Evolutionary conservation across 768 basidiomycete species (phyloP), one percentile per base, ranked within the genome.

Genomic region (Suillus occidentalis): DNA sequence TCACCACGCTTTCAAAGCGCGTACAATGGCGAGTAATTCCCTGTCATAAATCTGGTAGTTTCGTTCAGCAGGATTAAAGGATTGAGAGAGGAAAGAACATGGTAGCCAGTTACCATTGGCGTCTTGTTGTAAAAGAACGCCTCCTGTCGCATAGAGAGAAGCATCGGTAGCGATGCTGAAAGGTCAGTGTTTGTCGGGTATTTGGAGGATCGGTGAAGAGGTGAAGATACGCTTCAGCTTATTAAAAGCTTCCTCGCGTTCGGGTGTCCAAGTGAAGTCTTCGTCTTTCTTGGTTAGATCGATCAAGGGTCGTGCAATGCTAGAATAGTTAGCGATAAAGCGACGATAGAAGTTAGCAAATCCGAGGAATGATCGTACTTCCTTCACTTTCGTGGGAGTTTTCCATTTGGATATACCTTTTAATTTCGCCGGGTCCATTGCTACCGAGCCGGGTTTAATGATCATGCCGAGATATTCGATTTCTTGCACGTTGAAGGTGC

Each of bases 1-100:
- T 39, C 72, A 57, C 77, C 64, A 69, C 0, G 36, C 5, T 18
- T 66, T 59, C 0, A 69, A n/a, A 2, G 58, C 60, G 0, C 2
- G 1, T 1, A 69, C 61, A 3, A 69, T 25, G 0, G 55, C 12
- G 0, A 67, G 45, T 2, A 70, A 58, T 70, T 70, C 53, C 0
- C 36, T 0, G 64, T 87, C 79, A 64, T 84, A 77, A 22, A 83
- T 79, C 16, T 82, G 72, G 65, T 87, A 86, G 68, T 85, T 86
- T 2, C 71, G 34, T 67, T 87, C 79, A 0, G 79, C 70, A 0
- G 69, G 28, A 1, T 69, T 45, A 10, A 45, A 45, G 8, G 20
- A 45, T 45, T 45, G 43, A 2, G 43, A 45, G 0, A 45, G 2
- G 18, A 20, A 45, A 1, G 43, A 45, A 10, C 43, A 45, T 4